Conservation (phyloP, 805 yeast genomes). For the Teunomyces gatunensis region DNA sequence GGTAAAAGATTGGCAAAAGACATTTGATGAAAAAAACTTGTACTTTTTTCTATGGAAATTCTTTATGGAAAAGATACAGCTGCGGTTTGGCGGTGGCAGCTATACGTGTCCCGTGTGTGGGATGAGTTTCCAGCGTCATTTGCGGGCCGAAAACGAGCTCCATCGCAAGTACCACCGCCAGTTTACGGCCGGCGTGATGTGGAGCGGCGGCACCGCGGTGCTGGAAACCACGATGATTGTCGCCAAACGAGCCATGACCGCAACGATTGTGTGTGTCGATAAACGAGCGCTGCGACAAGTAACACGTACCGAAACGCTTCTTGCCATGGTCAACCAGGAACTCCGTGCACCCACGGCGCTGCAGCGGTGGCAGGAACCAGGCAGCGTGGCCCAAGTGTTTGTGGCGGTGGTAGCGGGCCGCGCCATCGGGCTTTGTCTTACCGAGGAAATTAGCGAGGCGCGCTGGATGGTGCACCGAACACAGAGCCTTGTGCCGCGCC, state of each 20-base stretch:
- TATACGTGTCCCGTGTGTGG: slow-evolving; percentile 49
- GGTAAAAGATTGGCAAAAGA: slow-evolving; percentile 61
- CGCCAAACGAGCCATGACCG: not conserved
- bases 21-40: not conserved
- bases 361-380: slow-evolving; percentile 25
- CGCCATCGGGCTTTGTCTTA: slow-evolving; percentile 57
- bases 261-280: slow-evolving; percentile 12
- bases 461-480: slow-evolving; percentile 60
- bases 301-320: slow-evolving; percentile 26
- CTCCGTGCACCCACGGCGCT: slow-evolving; percentile 52
- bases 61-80: not conserved
- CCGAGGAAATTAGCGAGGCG: slow-evolving; percentile 38
- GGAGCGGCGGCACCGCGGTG: slow-evolving; percentile 29
- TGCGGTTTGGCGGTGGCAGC: not conserved
- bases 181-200: slow-evolving; percentile 48
- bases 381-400: slow-evolving; percentile 35
- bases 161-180: slow-evolving; percentile 54
- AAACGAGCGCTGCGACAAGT: slow-evolving; percentile 11
- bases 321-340: slow-evolving; percentile 57
- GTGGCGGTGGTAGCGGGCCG: slow-evolving; percentile 43
- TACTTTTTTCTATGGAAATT: not conserved
- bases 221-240: slow-evolving; percentile 2
- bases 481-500: slow-evolving; percentile 49
- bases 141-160: slow-evolving; percentile 39
- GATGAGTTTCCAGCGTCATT: slow-evolving; percentile 48